Evolutionary conservation across 1,139 yeast species (phyloP).

Genomic region (Sugiyamaella xylanicola): DNA sequence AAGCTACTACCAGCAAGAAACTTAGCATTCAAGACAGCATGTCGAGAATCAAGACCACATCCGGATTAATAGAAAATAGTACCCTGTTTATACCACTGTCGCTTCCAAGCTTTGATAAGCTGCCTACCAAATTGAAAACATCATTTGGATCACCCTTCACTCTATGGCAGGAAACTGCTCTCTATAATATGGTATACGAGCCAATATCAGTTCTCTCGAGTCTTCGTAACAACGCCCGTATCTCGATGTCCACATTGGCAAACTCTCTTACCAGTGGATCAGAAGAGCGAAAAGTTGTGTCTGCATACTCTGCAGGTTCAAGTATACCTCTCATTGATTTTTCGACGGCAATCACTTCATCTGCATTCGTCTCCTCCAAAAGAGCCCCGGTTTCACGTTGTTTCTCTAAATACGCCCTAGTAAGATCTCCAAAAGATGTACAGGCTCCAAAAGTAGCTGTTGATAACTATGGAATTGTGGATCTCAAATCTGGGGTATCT

Average conservation of each 20-base stretch:
- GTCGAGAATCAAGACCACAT: slow-evolving; percentile 52
- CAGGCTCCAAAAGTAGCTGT: not conserved
- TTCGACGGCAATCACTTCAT: slow-evolving; percentile 16
- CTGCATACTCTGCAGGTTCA: slow-evolving; percentile 26
- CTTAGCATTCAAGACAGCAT: slow-evolving; percentile 34
- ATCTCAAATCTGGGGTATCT: slow-evolving; percentile 17
- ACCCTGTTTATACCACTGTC: slow-evolving; percentile 57
- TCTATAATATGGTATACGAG: slow-evolving; percentile 37
- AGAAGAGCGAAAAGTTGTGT: slow-evolving; percentile 32
- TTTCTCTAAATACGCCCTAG: slow-evolving; percentile 43
- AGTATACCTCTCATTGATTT: slow-evolving; percentile 25
- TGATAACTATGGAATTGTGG: slow-evolving; percentile 17
- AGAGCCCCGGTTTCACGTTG: slow-evolving; percentile 17
- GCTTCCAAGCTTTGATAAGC: slow-evolving; percentile 27
- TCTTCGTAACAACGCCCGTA: slow-evolving; percentile 28
- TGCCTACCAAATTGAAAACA: not conserved
- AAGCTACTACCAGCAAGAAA: slow-evolving; percentile 2
- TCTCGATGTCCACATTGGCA: slow-evolving; percentile 35
- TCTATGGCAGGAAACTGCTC: slow-evolving; percentile 37
- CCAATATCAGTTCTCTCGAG: slow-evolving; percentile 37
- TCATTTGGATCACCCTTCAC: slow-evolving; percentile 10
- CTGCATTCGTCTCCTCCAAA: not conserved
- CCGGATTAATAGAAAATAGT: slow-evolving; percentile 50
- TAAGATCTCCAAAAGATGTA: slow-evolving; percentile 30
- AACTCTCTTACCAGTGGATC: slow-evolving; percentile 31